Base-by-base conservation (phyloP, 2,329 filamentous ascomycete species). In the Fusarium azukiicola region DNA sequence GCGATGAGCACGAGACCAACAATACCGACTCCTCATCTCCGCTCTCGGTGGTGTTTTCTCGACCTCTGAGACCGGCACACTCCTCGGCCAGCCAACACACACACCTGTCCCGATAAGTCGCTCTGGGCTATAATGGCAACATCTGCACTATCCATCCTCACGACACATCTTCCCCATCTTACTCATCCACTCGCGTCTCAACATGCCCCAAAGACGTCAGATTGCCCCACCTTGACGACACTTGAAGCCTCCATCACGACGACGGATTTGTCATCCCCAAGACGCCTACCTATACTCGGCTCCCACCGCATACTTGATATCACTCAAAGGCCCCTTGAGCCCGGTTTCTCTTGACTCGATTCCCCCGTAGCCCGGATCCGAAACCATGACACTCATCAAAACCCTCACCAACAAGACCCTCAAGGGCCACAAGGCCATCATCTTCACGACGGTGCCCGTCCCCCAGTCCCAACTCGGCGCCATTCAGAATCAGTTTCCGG, bases 341-440 rank as follows among this genome's bases (percentile, higher is more conserved):
- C 71, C 74, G 17, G 27, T 36, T 40, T 27, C 56, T 61, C 58
- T 42, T n/a, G 58, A 49, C 21, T 36, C 42, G 58, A 70, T 36
- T 19, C n/a, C 21, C 54, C 32, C 47, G 49, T 38, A 19, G 38
- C 11, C 27, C 32, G 61, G 16, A 42, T 9, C 4, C 49, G 54
- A 61, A 13, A 66, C 0, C 46, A 83, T 83, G 81, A 81, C 79
- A 5, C 69, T 83, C 27, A 40, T 80, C 68, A 74, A 27, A 11
- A 61, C 68, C 1, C 52, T 8, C 56, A 76, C 75, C 2, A 89
- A 89, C 82, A 84, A 82, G 68, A 87, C 88, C 47, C 86, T 91
- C 61, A 85, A 85, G n/a, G 90, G 89, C 56, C 90, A 92, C 83
- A 90, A 90, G 76, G 87, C 92, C 38, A 78, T 92, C 36, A 80